Base-by-base conservation (phyloP, 371 early-diverging fungal species). In the Chytridiales sp. region DNA sequence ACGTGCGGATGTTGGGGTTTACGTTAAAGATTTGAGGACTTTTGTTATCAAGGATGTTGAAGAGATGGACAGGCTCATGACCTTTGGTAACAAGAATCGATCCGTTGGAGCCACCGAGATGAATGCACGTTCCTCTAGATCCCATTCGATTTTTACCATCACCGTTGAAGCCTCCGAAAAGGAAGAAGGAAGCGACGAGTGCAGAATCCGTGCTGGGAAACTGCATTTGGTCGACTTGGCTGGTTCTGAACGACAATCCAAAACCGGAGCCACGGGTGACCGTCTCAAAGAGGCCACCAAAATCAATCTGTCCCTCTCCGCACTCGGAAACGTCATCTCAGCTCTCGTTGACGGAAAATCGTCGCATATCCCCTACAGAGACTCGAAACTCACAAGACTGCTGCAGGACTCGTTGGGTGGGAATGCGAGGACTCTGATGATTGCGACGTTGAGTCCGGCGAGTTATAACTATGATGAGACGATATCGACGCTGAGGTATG, bases 181-280 rank as follows among this genome's bases (percentile, higher is more conserved):
- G 36, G 70, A 59, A 8, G 46, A 56, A 15, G 55, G 56, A 3
- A 69, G 68, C 30, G 77, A 69, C 19, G 66, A 72, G 41, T 73
- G 66, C 15, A 54, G 66, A 15, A 70, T 76, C 47, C 56, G 74
- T 0, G 76, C 76, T 1, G 86, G 88, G 19, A 77, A 79, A 48
- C 71, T 89, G 39, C 77, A 81, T 66, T 80, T 99, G 53, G 95
- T 99, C 15, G 99, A 99, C 73, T 67, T 99, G 56, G 99, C 99
- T 19, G 99, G 99, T 17, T 87, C 88, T 26, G 99, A 99, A 73
- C 81, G 98, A 47, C 82, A 89, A 39, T 75, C 84, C 39, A 87
- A 87, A 61, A 93, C 96, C 3, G 75, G 83, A 0, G 90, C 85
- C 36, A 79, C 83, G 0, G 94, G 95, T 1, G 92, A 91, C 46